These are phyloP conservation scores for Cydonia oblonga DNA, from an alignment of 331 rosid genomes.

Conservation along the genomic window DNA sequence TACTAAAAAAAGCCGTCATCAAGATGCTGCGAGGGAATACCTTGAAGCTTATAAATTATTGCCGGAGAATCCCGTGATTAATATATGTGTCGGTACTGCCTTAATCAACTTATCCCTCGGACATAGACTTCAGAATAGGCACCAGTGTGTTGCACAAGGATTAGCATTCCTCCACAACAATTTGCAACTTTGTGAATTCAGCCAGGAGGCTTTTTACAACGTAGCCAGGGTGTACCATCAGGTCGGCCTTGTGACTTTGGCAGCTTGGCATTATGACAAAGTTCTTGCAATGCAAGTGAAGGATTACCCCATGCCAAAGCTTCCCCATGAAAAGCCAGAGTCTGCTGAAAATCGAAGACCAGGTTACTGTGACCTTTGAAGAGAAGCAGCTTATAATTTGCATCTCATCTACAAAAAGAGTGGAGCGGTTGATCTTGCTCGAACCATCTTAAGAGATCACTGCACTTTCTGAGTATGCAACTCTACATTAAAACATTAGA, in stretches of 20 bases:
- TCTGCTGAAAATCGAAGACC: constrained; percentile 23
- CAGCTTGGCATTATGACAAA: constrained; percentile 54
- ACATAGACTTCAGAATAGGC: constrained; percentile 81
- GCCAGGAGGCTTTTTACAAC: constrained; percentile 89
- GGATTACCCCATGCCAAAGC: constrained; percentile 62
- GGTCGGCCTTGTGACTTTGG: constrained; percentile 64
- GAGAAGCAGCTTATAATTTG: constrained; percentile 83
- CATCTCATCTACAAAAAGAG: constrained; percentile 76
- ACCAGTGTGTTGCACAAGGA: constrained; percentile 79
- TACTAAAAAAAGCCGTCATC: constrained; percentile 59
- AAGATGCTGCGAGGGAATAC: constrained; percentile 85
- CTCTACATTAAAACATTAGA: not conserved
- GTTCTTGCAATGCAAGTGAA: constrained; percentile 50
- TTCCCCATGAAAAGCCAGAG: constrained; percentile 43
- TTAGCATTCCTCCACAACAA: constrained; percentile 75
- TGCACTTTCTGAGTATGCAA: constrained; percentile 39
- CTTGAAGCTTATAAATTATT: constrained; percentile 69
- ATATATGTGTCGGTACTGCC: constrained; percentile 84
- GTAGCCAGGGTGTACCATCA: constrained; percentile 80
- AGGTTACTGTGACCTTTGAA: constrained; percentile 62
- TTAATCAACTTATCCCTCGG: constrained; percentile 75
- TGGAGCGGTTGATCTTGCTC: constrained; percentile 83
- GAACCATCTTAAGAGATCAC: constrained; percentile 68
- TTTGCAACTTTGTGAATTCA: constrained; percentile 51
- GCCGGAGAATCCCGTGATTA: constrained; percentile 67